phyloP scores from a whole-genome alignment of 2,329 filamentous ascomycete genomes.

The Metarhizium brunneum region DNA sequence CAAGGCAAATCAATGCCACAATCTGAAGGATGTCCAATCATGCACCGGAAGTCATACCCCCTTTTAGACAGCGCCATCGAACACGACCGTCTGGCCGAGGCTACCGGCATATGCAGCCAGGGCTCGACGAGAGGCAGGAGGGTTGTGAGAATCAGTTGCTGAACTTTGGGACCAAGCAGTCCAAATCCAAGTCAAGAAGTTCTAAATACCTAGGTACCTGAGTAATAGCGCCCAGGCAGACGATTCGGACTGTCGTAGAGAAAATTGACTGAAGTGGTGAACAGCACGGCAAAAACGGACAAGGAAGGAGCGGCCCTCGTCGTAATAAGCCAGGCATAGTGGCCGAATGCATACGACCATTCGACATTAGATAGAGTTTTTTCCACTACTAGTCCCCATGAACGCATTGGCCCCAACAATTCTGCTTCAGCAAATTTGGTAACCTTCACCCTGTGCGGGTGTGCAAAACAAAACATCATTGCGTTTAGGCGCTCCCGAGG shows the following conservation, averaged over 20 bases:
- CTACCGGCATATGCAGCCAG: constrained; percentile 10
- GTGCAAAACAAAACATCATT: too few relatives aligned
- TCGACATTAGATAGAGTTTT: neutral
- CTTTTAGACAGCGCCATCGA: constrained; percentile 10
- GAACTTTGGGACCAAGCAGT: neutral
- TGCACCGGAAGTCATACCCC: constrained; percentile 7
- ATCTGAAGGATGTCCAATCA: constrained; percentile 18
- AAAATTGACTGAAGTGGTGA: neutral
- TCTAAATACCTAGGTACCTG: too few relatives aligned
- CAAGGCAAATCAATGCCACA: constrained; percentile 20
- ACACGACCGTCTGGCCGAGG: constrained; percentile 18
- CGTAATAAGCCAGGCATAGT: neutral
- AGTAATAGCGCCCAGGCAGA: too few relatives aligned
- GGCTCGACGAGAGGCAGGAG: neutral
- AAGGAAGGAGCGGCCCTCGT: neutral
- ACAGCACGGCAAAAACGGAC: neutral
- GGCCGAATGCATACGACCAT: neutral
- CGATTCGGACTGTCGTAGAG: neutral
- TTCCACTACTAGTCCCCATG: neutral
- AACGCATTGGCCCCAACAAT: neutral
- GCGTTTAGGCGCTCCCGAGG: neutral
- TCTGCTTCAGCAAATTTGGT: neutral
- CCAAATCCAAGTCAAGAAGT: neutral
- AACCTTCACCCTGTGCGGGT: too few relatives aligned
- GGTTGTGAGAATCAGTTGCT: neutral